Percentiles rank a stretch among this genome's conserved stretches.
phyloP scores from a whole-genome alignment of 495 filamentous ascomycete species.

The Delitschia confertaspora region DNA sequence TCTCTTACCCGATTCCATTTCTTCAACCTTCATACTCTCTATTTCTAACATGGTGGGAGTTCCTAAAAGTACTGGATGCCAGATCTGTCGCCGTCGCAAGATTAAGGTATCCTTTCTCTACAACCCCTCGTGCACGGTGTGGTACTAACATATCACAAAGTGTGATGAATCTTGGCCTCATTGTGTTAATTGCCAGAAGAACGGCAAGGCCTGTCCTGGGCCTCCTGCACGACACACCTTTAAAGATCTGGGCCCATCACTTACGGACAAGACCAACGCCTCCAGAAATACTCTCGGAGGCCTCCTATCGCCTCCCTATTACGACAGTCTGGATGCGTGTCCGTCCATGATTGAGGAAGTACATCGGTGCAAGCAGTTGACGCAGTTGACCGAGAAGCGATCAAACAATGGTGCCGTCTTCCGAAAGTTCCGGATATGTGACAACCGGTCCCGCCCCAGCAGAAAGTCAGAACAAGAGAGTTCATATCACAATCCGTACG shows the following conservation, averaged over 20 bases:
- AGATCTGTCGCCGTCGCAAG: conserved; percentile 16
- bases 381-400: conserved; percentile 18
- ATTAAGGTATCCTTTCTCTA: conserved; percentile 12
- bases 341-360: too few relatives aligned
- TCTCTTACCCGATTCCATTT: background rate
- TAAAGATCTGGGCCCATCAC: conserved; percentile 13
- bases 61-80: conserved; percentile 22
- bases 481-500: conserved; percentile 1
- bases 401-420: conserved; percentile 14
- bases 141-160: conserved; percentile 5
- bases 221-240: conserved; percentile 20
- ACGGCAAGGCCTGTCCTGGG: conserved; percentile 16
- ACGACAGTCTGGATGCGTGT: background rate
- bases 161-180: conserved; percentile 21
- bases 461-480: too few relatives aligned
- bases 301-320: background rate
- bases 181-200: conserved; percentile 18
- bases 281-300: background rate
- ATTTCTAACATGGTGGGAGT: conserved; percentile 17
- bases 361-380: conserved; percentile 3
- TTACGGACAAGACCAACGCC: conserved; percentile 3
- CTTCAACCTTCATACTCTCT: background rate
- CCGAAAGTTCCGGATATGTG: conserved; percentile 17
- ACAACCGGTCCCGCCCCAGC: background rate
- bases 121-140: background rate